Percentiles rank a stretch among this genome's conserved stretches.
phyloP scores from a whole-genome alignment of 306 rosid genomes.

The Neltuma alba region DNA sequence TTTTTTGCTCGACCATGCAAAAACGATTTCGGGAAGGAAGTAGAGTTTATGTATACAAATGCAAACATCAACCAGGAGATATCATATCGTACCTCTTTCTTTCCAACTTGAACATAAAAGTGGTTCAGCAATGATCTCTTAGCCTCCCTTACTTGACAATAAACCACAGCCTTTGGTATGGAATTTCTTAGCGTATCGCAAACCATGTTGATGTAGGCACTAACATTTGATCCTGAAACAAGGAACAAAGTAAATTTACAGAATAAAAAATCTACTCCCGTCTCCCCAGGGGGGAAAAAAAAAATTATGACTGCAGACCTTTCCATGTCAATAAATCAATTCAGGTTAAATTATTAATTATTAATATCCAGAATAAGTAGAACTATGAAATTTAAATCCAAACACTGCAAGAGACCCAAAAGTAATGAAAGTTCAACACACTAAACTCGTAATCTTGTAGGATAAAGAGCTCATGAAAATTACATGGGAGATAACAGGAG shows the following conservation, averaged over 20 bases:
- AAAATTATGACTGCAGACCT: conserved; percentile 8
- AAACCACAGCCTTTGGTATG: conserved; percentile 95
- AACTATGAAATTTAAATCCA: conserved; percentile 4
- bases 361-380: conserved; percentile 22
- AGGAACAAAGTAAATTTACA: conserved; percentile 21
- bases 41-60: background rate
- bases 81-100: conserved; percentile 73
- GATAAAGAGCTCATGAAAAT: background rate
- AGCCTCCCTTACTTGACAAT: conserved; percentile 99
- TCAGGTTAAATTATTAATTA: background rate
- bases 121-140: conserved; percentile 85
- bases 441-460: background rate
- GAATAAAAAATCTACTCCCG: background rate
- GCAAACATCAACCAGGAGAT: conserved; percentile 20
- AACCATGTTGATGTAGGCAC: conserved; percentile 84
- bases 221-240: conserved; percentile 89
- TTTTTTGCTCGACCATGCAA: conserved; percentile 5
- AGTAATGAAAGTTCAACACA: background rate
- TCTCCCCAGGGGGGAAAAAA: background rate
- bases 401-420: background rate
- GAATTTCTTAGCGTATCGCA: conserved; percentile 84
- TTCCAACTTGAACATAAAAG: conserved; percentile 85
- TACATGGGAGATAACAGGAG: background rate
- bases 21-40: conserved; percentile 12
- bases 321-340: conserved; percentile 23